phyloP scores from a whole-genome alignment of 352 stramenopile species.

The Hyphochytrium catenoides region DNA sequence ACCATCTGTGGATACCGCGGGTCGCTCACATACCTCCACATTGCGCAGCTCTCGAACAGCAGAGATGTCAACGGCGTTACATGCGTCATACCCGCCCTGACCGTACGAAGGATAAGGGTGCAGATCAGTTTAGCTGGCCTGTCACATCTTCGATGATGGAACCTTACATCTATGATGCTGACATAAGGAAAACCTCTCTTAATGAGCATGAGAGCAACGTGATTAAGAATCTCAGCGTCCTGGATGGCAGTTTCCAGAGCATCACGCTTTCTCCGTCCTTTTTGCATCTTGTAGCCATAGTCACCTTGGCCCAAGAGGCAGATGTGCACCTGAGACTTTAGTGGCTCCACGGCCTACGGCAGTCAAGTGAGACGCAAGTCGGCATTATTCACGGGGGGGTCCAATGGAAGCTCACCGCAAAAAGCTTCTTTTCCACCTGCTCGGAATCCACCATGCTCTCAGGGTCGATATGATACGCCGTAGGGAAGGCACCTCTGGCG shows the following conservation, averaged over 20 bases:
- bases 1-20: too few relatives aligned
- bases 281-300: slow-evolving; percentile 9
- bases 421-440: slow-evolving; percentile 28
- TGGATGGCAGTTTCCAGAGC: slow-evolving; percentile 16
- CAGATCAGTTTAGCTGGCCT: too few relatives aligned
- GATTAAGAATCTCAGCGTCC: slow-evolving; percentile 35
- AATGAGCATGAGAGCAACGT: slow-evolving; percentile 31
- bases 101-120: too few relatives aligned
- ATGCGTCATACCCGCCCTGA: too few relatives aligned
- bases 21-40: too few relatives aligned
- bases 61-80: too few relatives aligned
- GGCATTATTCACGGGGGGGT: too few relatives aligned
- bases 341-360: slow-evolving; percentile 25
- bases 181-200: slow-evolving; percentile 42
- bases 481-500: slow-evolving; percentile 26
- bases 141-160: too few relatives aligned
- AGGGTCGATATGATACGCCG: slow-evolving; percentile 42
- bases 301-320: slow-evolving; percentile 52
- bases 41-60: too few relatives aligned
- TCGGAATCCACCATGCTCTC: slow-evolving; percentile 22
- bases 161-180: slow-evolving; percentile 28
- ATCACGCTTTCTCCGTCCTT: slow-evolving; percentile 27
- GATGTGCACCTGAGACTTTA: slow-evolving; percentile 37
- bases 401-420: too few relatives aligned
- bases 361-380: too few relatives aligned